Evolutionary conservation across 352 stramenopile species (phyloP), one percentile per base, ranked within the genome.

Genomic region (Pythium graminicola): DNA sequence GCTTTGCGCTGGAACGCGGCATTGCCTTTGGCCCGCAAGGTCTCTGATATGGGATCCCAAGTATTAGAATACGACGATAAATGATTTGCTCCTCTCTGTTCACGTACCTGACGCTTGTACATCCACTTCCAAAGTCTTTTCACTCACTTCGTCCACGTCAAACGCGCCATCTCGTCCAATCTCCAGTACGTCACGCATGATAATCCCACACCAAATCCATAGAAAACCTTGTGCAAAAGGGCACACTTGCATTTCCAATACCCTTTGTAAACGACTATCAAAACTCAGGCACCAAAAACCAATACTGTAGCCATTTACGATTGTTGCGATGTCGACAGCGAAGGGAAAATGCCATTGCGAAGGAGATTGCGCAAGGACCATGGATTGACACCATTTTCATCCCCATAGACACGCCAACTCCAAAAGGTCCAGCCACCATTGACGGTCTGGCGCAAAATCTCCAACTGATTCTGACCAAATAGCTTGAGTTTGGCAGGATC

Each of bases 381-480:
- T 48, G 67, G 73, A 39, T 87, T 80, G 54, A 73, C 56, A 1
- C 66, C 66, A 0, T 54, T 70, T 50, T 87, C 73, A 33, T 87
- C 79, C 24, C 66, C 79, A 24, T 85, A 75, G 40, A 86, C 71
- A 27, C 73, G 72, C 79, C 79, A 87, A 50, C 66, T 78, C 79
- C 79, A 89, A 65, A 84, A 89, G 9, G 79, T 72, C 62, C 65
- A 89, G n/a, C 79, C 76, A n/a, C 70, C 79, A 13, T 64, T 64
- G 0, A 67, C 76, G 13, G 72, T 62, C 59, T 76, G 72, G 1
- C 73, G 50, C 14, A 84, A 45, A 33, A 85, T 72, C 2, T 79
- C 56, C 50, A 75, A 72, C 50, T 85, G 55, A 0, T 66, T 67
- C 31, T 63, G 52, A 9, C 62, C 70, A 52, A 77, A 87, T 49